Evolutionary conservation across 306 rosid genomes (phyloP).

Genomic region (Corylus heterophylla): DNA sequence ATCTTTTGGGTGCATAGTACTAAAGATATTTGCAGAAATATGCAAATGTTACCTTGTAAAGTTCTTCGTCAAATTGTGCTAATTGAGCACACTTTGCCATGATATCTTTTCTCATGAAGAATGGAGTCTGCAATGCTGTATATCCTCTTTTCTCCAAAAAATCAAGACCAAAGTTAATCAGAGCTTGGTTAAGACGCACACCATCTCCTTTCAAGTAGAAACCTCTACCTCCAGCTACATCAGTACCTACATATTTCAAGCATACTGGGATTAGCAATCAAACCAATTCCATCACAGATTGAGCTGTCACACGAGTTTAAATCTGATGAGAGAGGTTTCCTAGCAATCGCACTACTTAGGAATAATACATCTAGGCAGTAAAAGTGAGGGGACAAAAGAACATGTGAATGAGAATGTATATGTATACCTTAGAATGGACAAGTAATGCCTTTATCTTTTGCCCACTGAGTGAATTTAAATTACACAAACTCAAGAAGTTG

Average conservation of each 20-base stretch:
- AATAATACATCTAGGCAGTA: not conserved
- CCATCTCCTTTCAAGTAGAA: slow-evolving; percentile 91
- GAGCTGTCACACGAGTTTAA: not conserved
- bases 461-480: not conserved
- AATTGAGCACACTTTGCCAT: slow-evolving; percentile 97
- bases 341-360: not conserved
- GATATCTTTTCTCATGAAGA: slow-evolving; percentile 89
- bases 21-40: slow-evolving; percentile 19
- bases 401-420: not conserved
- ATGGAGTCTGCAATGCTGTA: slow-evolving; percentile 79
- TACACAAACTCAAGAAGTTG: not conserved
- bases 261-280: slow-evolving; percentile 18
- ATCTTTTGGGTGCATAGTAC: not conserved
- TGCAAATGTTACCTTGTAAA: slow-evolving; percentile 65
- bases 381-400: not conserved
- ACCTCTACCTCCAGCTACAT: slow-evolving; percentile 96
- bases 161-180: slow-evolving; percentile 81
- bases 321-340: not conserved
- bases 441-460: not conserved
- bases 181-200: slow-evolving; percentile 91
- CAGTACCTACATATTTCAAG: slow-evolving; percentile 62
- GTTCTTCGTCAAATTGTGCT: slow-evolving; percentile 97
- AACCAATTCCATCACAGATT: slow-evolving; percentile 8
- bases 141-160: slow-evolving; percentile 80
- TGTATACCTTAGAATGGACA: not conserved